Base-by-base conservation (phyloP, 306 rosid species). In the Elaeagnus macrophylla region DNA sequence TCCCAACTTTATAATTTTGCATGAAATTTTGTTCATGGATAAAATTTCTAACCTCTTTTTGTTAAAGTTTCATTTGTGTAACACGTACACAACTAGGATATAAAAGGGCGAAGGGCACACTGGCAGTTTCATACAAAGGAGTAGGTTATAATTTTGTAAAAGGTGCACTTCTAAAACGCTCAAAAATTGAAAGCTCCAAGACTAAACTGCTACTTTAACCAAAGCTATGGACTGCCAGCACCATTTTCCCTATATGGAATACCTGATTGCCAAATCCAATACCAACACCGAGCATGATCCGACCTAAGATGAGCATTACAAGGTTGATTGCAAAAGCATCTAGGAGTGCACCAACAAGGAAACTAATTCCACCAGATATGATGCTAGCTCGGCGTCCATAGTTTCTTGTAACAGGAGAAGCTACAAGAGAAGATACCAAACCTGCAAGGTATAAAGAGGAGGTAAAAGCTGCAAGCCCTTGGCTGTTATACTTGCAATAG, bases 201-300 rank as follows among this genome's bases (percentile, higher is more conserved):
- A 25, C 32, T 25, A 25, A 25, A 25, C 4, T 25, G 4, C 32
- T 25, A 2, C 32, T 25, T 25, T 25, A 5, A 2, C 32, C 32
- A 5, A 25, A 25, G 4, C 2, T 25, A 25, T 25, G 32, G 32
- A 25, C 4, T 25, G 32, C 4, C 4, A 25, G 5, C 32, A 25
- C 32, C 32, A 3, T 25, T 25, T 25, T 25, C 32, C 32, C n/a
- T 54, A 64, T 60, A 53, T 15, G 7, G 40, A 15, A 11, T 65
- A 90, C 95, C 94, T 90, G 97, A 67, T 90, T 84, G 48, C 94
- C 97, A 60, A 90, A 90, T 44, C 97, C 97, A 39, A 90, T 90
- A 53, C 97, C 97, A 46, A 90, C 65, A 32, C 97, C 97, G 42
- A 90, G 95, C 97, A 90, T 74, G 66, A 90, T 82, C 51, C 95